phyloP scores from a whole-genome alignment of 1,139 yeast genomes.

The Suhomyces guaymorum region DNA sequence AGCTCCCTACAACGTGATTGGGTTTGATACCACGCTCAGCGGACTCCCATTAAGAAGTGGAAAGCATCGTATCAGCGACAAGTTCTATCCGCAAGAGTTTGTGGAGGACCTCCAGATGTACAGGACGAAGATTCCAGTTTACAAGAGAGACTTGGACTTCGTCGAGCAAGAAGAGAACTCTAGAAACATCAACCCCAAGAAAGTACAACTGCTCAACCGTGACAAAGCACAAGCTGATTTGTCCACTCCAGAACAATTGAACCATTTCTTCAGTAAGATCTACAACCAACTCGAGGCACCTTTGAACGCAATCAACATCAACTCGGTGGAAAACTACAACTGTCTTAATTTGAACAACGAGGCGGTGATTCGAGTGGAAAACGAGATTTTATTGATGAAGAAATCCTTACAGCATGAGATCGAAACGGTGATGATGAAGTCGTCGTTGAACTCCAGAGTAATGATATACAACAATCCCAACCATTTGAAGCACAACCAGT shows the following conservation, averaged over 20 bases:
- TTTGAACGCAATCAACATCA: slow-evolving; percentile 30
- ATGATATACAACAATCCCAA: slow-evolving; percentile 25
- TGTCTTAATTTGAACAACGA: slow-evolving; percentile 29
- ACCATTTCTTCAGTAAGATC: slow-evolving; percentile 19
- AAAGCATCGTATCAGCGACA: slow-evolving; percentile 21
- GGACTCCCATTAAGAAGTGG: slow-evolving; percentile 43
- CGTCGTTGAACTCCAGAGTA: slow-evolving; percentile 22
- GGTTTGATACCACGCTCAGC: slow-evolving; percentile 43
- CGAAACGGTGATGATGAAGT: slow-evolving; percentile 29
- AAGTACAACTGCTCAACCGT: slow-evolving; percentile 9
- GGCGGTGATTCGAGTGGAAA: slow-evolving; percentile 27
- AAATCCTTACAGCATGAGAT: slow-evolving; percentile 34
- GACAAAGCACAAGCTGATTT: slow-evolving; percentile 5
- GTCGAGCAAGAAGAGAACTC: slow-evolving; percentile 31
- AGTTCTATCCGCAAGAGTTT: slow-evolving; percentile 41
- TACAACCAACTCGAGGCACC: slow-evolving; percentile 30
- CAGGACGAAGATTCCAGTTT: slow-evolving; percentile 33
- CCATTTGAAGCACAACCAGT: slow-evolving; percentile 31
- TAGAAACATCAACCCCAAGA: slow-evolving; percentile 25
- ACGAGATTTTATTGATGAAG: slow-evolving; percentile 32
- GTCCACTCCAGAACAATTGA: slow-evolving; percentile 9
- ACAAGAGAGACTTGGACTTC: slow-evolving; percentile 44
- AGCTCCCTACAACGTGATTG: slow-evolving; percentile 45
- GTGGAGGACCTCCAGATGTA: slow-evolving; percentile 42
- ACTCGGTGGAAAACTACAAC: slow-evolving; percentile 32